A percentile compares a stretch with the other conserved stretches of the same genome.
Evolutionary conservation across 73 alveolate species (phyloP).

Genomic region (Breviolum minutum): DNA sequence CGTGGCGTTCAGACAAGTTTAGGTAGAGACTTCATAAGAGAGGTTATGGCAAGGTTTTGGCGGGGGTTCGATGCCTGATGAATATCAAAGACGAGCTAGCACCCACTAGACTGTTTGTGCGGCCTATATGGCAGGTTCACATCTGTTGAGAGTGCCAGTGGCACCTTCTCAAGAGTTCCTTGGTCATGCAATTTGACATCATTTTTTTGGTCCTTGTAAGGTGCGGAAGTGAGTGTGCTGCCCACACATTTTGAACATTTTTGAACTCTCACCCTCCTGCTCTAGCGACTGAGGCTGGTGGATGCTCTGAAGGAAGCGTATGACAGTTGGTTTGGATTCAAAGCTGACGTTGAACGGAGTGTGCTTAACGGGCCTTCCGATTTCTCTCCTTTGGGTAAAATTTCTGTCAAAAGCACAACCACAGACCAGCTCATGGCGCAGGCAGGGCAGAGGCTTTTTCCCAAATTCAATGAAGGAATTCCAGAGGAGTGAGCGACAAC

Average conservation of each 20-base stretch:
- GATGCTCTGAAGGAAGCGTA: neutral
- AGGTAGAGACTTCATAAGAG: too few relatives aligned
- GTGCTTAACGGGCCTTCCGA: neutral
- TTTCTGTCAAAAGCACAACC: neutral
- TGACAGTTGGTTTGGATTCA: neutral
- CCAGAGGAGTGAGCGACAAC: too few relatives aligned
- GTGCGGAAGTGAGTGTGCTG: too few relatives aligned
- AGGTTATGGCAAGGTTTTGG: too few relatives aligned
- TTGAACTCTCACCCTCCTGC: too few relatives aligned
- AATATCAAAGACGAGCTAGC: too few relatives aligned
- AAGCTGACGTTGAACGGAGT: neutral
- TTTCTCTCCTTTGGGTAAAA: neutral
- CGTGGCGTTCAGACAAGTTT: too few relatives aligned
- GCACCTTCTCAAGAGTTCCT: conserved; percentile 30
- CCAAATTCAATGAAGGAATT: too few relatives aligned
- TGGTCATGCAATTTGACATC: neutral
- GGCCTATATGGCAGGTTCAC: neutral
- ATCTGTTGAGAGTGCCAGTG: neutral
- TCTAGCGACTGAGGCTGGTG: neutral
- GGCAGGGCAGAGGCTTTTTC: neutral
- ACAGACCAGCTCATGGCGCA: neutral
- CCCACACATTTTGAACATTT: too few relatives aligned
- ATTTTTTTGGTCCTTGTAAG: too few relatives aligned
- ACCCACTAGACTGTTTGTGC: too few relatives aligned
- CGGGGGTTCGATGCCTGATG: too few relatives aligned